Evolutionary conservation across 2,329 filamentous ascomycete species (phyloP).

Genomic region (Penicillium sp.): DNA sequence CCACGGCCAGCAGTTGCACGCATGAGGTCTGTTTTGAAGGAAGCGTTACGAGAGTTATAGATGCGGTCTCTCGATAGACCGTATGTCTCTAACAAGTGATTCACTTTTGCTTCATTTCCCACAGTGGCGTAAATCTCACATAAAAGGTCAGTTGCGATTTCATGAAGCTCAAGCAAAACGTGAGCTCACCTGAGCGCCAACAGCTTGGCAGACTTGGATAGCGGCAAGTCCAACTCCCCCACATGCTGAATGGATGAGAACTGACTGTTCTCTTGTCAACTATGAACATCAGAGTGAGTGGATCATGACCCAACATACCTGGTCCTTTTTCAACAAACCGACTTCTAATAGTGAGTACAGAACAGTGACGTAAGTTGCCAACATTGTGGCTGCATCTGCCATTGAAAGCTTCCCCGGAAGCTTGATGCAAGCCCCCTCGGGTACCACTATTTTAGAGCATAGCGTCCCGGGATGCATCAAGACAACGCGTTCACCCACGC

Average conservation of each 20-base stretch:
- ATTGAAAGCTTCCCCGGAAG: slow-evolving; percentile 14
- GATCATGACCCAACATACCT: slow-evolving; percentile 11
- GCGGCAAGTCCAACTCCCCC: slow-evolving; percentile 27
- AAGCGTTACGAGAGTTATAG: slow-evolving; percentile 19
- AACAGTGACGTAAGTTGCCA: slow-evolving; percentile 15
- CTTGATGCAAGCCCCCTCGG: slow-evolving; percentile 4
- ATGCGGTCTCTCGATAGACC: slow-evolving; percentile 20
- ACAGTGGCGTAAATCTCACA: slow-evolving; percentile 19
- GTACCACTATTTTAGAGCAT: slow-evolving; percentile 5
- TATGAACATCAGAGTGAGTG: background rate
- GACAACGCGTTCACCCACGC: slow-evolving; percentile 34
- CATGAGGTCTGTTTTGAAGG: slow-evolving; percentile 15
- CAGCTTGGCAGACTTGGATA: slow-evolving; percentile 19
- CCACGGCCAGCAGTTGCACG: slow-evolving; percentile 13
- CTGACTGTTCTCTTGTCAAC: slow-evolving; percentile 7
- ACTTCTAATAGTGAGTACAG: slow-evolving; percentile 25
- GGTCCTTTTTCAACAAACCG: slow-evolving; percentile 21
- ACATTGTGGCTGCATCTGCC: slow-evolving; percentile 20
- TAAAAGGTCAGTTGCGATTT: background rate
- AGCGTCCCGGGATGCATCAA: slow-evolving; percentile 11
- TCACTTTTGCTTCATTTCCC: slow-evolving; percentile 15
- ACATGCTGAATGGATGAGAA: slow-evolving; percentile 26
- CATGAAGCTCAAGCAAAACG: background rate
- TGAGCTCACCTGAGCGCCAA: slow-evolving; percentile 16
- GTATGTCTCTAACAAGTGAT: slow-evolving; percentile 20